These are phyloP conservation scores for Pseudonitzschia pungens DNA, from an alignment of 108 stramenopile species.

Conservation along the genomic window DNA sequence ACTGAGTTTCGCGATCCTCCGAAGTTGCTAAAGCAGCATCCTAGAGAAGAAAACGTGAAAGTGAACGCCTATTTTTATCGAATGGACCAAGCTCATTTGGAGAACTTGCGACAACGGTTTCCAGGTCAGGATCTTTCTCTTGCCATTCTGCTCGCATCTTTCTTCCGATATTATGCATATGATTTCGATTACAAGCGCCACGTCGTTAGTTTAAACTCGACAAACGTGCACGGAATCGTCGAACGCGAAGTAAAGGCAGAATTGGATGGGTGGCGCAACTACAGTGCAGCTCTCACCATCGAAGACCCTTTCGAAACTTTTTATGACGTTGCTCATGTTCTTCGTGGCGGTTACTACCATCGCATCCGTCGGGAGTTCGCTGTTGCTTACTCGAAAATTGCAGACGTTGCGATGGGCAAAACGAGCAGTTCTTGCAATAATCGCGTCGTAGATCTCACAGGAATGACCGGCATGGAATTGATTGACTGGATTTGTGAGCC, in stretches of 20 bases:
- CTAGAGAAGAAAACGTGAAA: conserved; percentile 53
- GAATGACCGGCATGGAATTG: conserved; percentile 60
- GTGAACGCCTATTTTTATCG: conserved; percentile 87
- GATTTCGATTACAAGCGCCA: conserved; percentile 88
- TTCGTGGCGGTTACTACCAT: conserved; percentile 84
- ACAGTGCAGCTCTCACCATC: conserved; percentile 86
- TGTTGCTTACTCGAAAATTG: conserved; percentile 85
- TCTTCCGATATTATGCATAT: conserved; percentile 90
- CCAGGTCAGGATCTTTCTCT: conserved; percentile 61
- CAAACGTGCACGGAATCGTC: conserved; percentile 46
- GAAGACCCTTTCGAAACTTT: conserved; percentile 99
- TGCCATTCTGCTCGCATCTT: conserved; percentile 87
- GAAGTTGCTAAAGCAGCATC: conserved; percentile 63
- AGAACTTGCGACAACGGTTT: conserved; percentile 52
- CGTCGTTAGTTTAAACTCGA: conserved; percentile 76
- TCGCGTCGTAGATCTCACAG: conserved; percentile 28
- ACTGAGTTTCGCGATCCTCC: conserved; percentile 51
- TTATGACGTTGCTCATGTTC: conserved; percentile 99
- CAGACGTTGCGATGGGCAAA: conserved; percentile 47
- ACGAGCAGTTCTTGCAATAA: conserved; percentile 36
- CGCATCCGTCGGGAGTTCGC: conserved; percentile 83
- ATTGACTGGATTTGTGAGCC: conserved; percentile 84
- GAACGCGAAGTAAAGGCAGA: conserved; percentile 92
- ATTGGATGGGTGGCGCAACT: conserved; percentile 90
- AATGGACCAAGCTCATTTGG: conserved; percentile 34